Evolutionary conservation across 768 basidiomycete genomes (phyloP).

Genomic region (Fibroporia radiculosa): DNA sequence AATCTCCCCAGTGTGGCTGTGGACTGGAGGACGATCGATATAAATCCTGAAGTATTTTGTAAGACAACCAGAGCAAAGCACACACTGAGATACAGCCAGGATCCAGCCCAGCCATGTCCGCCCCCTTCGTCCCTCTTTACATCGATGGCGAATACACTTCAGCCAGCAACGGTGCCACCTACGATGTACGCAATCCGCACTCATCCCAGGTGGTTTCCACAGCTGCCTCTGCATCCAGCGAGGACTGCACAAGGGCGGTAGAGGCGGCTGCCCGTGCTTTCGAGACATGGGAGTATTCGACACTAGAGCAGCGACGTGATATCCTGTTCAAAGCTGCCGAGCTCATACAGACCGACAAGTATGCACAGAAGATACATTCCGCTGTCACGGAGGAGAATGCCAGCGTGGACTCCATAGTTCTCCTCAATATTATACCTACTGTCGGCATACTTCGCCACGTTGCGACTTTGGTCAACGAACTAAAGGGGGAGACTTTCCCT

Average conservation of each 20-base stretch:
- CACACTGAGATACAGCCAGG: too few relatives aligned
- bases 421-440: slow-evolving; percentile 21
- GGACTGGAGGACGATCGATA: too few relatives aligned
- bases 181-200: slow-evolving; percentile 38
- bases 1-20: too few relatives aligned
- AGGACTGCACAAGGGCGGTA: slow-evolving; percentile 28
- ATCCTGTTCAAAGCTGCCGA: slow-evolving; percentile 44
- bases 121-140: slow-evolving; percentile 25
- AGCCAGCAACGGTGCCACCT: slow-evolving; percentile 31
- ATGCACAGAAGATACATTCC: slow-evolving; percentile 27
- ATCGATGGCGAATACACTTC: slow-evolving; percentile 33
- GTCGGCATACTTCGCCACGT: slow-evolving; percentile 23
- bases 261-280: slow-evolving; percentile 39
- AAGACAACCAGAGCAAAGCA: too few relatives aligned
- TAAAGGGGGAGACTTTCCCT: slow-evolving; percentile 37
- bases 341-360: slow-evolving; percentile 34
- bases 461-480: slow-evolving; percentile 27
- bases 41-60: too few relatives aligned
- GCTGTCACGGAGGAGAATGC: slow-evolving; percentile 32
- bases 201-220: slow-evolving; percentile 35
- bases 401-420: slow-evolving; percentile 18
- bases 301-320: slow-evolving; percentile 29
- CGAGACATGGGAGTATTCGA: slow-evolving; percentile 37
- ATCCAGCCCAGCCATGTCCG: not conserved
- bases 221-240: slow-evolving; percentile 35